Evolutionary conservation across 139 green algal species (phyloP), one percentile per base, ranked within the genome.

Genomic region (Chlorella sorokiniana): DNA sequence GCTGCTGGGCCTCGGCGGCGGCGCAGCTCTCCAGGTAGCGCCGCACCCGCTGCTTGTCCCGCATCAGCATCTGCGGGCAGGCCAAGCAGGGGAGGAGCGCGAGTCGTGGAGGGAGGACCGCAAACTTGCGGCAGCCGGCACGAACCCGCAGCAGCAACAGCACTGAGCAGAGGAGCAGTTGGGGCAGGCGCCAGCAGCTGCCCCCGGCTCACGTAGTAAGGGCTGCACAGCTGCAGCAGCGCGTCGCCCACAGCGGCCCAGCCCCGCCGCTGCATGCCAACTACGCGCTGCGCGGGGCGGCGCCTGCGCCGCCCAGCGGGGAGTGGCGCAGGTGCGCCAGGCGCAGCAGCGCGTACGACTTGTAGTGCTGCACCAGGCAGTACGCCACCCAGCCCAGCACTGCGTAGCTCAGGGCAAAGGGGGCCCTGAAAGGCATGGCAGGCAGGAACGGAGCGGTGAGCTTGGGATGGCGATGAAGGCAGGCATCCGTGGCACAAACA

Each of bases 351-450:
- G 65, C 65, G 20, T 51, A 72, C 29, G 65, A 72, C 65, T 72
- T 72, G 65, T 72, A 72, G 65, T 72, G 65, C 65, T 48, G 16
- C 3, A 48, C 38, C 9, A 72, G 65, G 65, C 65, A 72, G 65
- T 72, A 72, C 33, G 14, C 37, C 1, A 10, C 35, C 29, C 35
- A 72, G 65, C 20, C 65, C 35, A 72, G 65, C 65, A 72, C 65
- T 11, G 33, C 10, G 37, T 72, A 72, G 9, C 33, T 48, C 29
- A 72, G 37, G 1, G 65, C 37, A 48, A 72, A 72, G 35, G 27
- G n/a, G 11, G 37, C 65, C 65, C 65, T 72, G 65, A 35, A 72
- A 10, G 65, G 62, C 4, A 2, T 5, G 27, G 31, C n/a, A 40
- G 48, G 48, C 11, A 11, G 16, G 48, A 56, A 16, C n/a, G n/a